phyloP scores from a whole-genome alignment of 345 rosid species.

The Syzygium oleosum region DNA sequence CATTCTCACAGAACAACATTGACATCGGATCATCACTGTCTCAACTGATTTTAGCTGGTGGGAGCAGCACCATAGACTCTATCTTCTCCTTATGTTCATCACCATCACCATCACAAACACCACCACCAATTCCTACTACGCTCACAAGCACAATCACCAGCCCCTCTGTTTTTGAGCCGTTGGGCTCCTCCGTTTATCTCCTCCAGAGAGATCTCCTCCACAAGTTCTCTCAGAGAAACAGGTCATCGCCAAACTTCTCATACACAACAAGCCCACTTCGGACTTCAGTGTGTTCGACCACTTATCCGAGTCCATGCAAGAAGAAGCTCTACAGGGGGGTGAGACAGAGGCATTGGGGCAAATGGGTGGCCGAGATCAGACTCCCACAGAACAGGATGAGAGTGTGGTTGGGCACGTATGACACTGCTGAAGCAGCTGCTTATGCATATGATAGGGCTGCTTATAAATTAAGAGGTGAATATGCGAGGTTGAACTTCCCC shows the following conservation, averaged over 20 bases:
- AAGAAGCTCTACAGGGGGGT: constrained; percentile 96
- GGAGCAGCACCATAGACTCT: constrained; percentile 73
- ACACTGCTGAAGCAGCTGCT: constrained; percentile 88
- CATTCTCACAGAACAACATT: constrained; percentile 3
- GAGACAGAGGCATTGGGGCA: constrained; percentile 98
- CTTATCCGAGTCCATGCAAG: constrained; percentile 23
- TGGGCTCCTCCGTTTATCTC: constrained; percentile 85
- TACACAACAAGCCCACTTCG: constrained; percentile 6
- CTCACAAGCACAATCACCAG: neutral
- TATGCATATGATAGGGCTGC: constrained; percentile 98
- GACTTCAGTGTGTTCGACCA: constrained; percentile 16
- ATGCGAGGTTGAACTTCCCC: constrained; percentile 84
- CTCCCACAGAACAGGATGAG: constrained; percentile 93
- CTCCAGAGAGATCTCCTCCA: constrained; percentile 72
- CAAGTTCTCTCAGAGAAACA: constrained; percentile 49
- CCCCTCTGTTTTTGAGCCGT: constrained; percentile 18
- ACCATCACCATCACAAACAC: constrained; percentile 3
- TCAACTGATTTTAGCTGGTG: constrained; percentile 63
- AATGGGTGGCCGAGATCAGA: constrained; percentile 98
- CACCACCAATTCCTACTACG: neutral
- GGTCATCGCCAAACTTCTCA: neutral
- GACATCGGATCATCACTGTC: constrained; percentile 60
- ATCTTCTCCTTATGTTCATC: constrained; percentile 61
- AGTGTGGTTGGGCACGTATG: constrained; percentile 94
- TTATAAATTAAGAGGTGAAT: constrained; percentile 90